Evolutionary conservation across 805 yeast species (phyloP).

Genomic region (Candida orba): DNA sequence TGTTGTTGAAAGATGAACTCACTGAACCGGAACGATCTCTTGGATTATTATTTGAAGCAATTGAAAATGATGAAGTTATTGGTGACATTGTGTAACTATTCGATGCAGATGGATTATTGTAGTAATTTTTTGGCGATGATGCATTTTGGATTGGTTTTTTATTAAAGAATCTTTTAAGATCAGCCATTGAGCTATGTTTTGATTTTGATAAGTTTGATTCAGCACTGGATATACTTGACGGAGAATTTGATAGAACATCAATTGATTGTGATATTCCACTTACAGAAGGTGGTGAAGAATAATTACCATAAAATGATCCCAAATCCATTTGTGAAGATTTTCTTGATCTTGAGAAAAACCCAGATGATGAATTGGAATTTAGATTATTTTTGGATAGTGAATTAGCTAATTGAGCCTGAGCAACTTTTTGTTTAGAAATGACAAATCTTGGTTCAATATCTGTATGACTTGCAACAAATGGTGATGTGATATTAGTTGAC

Average conservation of each 20-base stretch:
- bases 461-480: slow-evolving; percentile 45
- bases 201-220: slow-evolving; percentile 31
- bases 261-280: not conserved
- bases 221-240: slow-evolving; percentile 20
- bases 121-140: slow-evolving; percentile 14
- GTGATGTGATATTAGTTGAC: slow-evolving; percentile 65
- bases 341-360: slow-evolving; percentile 39
- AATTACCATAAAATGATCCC: slow-evolving; percentile 20
- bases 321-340: slow-evolving; percentile 29
- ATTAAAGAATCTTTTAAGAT: slow-evolving; percentile 66
- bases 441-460: slow-evolving; percentile 82
- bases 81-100: slow-evolving; percentile 13
- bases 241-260: slow-evolving; percentile 18
- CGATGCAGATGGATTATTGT: too few relatives aligned
- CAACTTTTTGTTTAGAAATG: slow-evolving; percentile 70
- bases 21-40: slow-evolving; percentile 22
- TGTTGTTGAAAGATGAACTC: slow-evolving; percentile 30
- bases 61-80: slow-evolving; percentile 10
- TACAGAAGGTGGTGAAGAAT: slow-evolving; percentile 10
- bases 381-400: slow-evolving; percentile 15
- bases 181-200: slow-evolving; percentile 74
- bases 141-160: slow-evolving; percentile 25
- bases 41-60: slow-evolving; percentile 7
- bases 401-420: slow-evolving; percentile 19
- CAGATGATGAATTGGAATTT: slow-evolving; percentile 22